Conservation (phyloP, 805 yeast genomes). For the Metschnikowia baotianmanensis region DNA sequence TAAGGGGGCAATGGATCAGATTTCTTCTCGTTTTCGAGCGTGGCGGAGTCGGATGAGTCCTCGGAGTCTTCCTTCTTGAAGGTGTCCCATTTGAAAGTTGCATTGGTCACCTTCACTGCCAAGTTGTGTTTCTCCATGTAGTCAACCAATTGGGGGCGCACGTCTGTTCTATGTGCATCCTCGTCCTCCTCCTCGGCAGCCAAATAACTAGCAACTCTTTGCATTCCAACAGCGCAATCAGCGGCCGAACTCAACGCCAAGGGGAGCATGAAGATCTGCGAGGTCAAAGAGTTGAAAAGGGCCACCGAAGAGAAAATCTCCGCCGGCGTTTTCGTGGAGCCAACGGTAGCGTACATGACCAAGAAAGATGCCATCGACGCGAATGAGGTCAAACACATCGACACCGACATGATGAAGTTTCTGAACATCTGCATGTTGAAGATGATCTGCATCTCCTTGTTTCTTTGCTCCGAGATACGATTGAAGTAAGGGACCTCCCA, state of each 20-base stretch:
- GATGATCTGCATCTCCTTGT: constrained; percentile 58
- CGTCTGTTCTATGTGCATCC: constrained; percentile 28
- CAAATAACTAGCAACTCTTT: constrained; percentile 54
- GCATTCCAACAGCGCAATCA: constrained; percentile 63
- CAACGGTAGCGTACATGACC: constrained; percentile 32
- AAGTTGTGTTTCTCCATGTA: constrained; percentile 27
- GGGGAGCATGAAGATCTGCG: constrained; percentile 67
- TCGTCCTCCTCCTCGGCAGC: constrained; percentile 43
- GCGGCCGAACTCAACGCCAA: constrained; percentile 64
- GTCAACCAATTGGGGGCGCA: constrained; percentile 20
- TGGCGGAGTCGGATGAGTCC: background rate
- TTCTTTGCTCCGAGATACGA: constrained; percentile 54
- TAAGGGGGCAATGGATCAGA: too few relatives aligned
- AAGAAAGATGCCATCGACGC: constrained; percentile 61
- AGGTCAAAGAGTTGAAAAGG: constrained; percentile 58
- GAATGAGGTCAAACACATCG: constrained; percentile 64
- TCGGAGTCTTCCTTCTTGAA: constrained; percentile 22
- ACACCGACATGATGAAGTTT: constrained; percentile 55
- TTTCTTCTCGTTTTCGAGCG: constrained; percentile 27
- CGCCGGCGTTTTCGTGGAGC: constrained; percentile 48
- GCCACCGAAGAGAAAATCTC: constrained; percentile 68
- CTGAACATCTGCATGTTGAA: constrained; percentile 63
- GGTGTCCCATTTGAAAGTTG: constrained; percentile 65
- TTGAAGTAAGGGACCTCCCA: constrained; percentile 83
- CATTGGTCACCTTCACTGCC: constrained; percentile 53